Evolutionary conservation across 495 filamentous ascomycete genomes (phyloP), one percentile per base, ranked within the genome.

Genomic region (Penicillium nucicola): DNA sequence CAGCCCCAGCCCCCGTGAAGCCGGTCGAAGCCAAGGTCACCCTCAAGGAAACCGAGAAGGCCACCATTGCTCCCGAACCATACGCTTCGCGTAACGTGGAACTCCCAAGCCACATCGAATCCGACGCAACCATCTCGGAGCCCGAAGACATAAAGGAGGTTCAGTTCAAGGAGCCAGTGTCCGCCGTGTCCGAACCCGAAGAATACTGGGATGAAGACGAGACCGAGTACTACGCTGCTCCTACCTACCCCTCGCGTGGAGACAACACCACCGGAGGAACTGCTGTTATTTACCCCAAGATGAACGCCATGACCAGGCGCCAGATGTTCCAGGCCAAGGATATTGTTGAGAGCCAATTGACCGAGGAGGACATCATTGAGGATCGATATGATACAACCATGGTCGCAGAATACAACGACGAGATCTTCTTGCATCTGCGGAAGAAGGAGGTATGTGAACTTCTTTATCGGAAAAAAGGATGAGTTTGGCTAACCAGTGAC

Each of bases 311-410:
- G 5, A 57, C 56, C 13, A 54, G 48, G 55, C 76, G 75, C 10
- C 88, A 96, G 71, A 71, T 96, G 32, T 82, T 82, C 10, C 66
- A 75, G 9, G 91, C 91, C 10, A 86, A 81, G 68, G 59, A 72
- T 8, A 69, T 84, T 36, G 89, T 96, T 0, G 81, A 89, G 49
- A 68, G 67, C 42, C 66, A 79, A 48, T 71, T 78, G 57, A 75
- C 78, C 0, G 52, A 59, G 14, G 82, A 86, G 48, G 87, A 90
- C 45, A 74, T 89, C 40, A 86, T 95, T 45, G 93, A 97, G 53
- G 93, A 97, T 61, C 74, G 78, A 18, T 95, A 84, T 76, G 93
- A 99, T 63, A 88, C 91, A n/a, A 96, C 87, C 62, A 96, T 99
- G 95, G 93, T 99, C 28, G 87, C 91, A 13, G 92, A 97, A 62